These are phyloP conservation scores for Populus hybrid DNA, from an alignment of 441 rosid genomes.

Conservation along the genomic window DNA sequence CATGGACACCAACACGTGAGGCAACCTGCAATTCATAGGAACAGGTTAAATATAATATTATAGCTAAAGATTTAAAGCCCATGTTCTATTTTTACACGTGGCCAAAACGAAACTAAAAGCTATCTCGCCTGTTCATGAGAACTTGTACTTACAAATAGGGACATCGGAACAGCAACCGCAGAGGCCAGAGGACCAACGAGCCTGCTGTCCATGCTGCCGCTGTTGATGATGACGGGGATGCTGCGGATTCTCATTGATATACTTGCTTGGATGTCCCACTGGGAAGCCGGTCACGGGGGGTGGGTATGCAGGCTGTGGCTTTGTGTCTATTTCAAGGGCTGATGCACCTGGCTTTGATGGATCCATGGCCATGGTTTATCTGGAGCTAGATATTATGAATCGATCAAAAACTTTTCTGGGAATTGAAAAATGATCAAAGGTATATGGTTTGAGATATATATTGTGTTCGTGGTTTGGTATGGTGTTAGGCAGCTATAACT, in stretches of 20 bases:
- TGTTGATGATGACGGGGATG: neutral
- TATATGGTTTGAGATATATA: no score
- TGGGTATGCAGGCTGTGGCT: neutral
- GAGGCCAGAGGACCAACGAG: constrained; percentile 23
- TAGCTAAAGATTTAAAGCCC: no score
- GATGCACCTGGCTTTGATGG: neutral
- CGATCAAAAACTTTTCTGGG: no score
- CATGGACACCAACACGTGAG: constrained; percentile 68
- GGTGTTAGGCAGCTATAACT: no score
- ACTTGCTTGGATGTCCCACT: neutral
- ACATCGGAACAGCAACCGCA: constrained; percentile 20
- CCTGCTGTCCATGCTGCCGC: constrained; percentile 12
- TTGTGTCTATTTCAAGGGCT: neutral
- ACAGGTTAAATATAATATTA: neutral
- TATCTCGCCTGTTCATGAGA: no score
- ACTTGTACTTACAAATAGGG: constrained; percentile 18
- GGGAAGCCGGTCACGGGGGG: constrained; percentile 1
- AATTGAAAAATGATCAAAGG: no score
- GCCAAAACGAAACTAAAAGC: neutral
- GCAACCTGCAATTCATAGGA: constrained; percentile 44
- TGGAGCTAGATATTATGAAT: neutral
- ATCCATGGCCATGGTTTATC: neutral
- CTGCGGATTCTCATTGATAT: neutral
- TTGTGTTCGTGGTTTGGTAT: no score
- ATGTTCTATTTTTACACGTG: neutral